These are phyloP conservation scores for Wickerhamiella australiensis DNA, from an alignment of 805 yeast species.

Conservation along the genomic window DNA sequence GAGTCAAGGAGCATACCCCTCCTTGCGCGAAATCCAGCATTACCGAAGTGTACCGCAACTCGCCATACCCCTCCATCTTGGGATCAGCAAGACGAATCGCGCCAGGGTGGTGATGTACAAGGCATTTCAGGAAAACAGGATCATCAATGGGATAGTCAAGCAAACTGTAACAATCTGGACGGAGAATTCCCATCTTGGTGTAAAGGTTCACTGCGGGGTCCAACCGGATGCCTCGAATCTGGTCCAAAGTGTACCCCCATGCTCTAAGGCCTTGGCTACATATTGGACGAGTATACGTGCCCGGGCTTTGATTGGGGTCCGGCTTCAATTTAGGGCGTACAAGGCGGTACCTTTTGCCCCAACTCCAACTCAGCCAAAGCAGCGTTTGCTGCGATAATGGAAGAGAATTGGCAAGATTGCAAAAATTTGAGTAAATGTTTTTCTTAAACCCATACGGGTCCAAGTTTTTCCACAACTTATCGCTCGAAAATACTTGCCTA, in stretches of 20 bases:
- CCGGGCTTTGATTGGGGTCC: not conserved
- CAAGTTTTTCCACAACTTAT: not conserved
- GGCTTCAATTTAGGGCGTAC: not conserved
- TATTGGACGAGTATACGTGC: not conserved
- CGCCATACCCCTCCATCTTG: not conserved
- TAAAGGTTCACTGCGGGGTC: not conserved
- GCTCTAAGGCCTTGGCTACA: conserved; percentile 1
- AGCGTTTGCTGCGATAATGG: not conserved
- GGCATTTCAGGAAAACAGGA: not conserved
- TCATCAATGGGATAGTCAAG: not conserved
- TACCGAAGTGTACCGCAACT: not conserved
- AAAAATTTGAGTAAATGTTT: not conserved
- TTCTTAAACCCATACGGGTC: not conserved
- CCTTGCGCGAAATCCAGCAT: not conserved
- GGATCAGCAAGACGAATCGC: not conserved
- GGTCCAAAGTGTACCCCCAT: not conserved
- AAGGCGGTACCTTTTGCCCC: not conserved
- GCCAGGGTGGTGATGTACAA: not conserved
- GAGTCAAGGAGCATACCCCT: not conserved
- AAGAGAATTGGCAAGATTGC: not conserved
- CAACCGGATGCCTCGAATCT: not conserved
- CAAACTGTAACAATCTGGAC: not conserved
- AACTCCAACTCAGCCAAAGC: not conserved
- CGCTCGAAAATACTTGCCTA: not conserved
- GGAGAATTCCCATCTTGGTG: not conserved